Base-by-base conservation (phyloP, 2,329 filamentous ascomycete genomes). In the Fusarium coicis region DNA sequence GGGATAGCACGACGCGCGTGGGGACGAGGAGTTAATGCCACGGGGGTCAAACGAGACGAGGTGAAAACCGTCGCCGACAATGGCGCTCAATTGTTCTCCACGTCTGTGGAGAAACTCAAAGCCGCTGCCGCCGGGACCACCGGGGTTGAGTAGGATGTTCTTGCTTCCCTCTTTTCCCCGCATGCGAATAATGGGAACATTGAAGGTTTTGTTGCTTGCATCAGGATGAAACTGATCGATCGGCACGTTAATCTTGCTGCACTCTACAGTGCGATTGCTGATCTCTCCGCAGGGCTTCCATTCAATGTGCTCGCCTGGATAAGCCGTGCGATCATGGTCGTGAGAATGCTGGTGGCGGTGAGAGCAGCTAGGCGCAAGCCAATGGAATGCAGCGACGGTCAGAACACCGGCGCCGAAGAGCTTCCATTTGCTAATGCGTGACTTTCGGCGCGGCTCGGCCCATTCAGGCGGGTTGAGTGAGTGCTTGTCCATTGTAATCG, bases 11-110 rank as follows among this genome's bases (percentile, higher is more conserved):
- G 65, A 76, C 0, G 83, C 84, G 7, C 63, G 55, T 0, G 80
- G 80, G 1, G 58, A 60, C 3, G 80, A 81, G 3, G 66, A 60
- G 50, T 77, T 77, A n/a, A 87, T 78, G 7, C 85, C 85, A 10
- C 85, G 84, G 1, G 85, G 85, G 68, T 87, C 85, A 57, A 87
- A 87, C 0, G 81, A 81, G 4, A 87, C 63, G 1, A 87, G 72
- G 67, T 88, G 84, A 61, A 85, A 85, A 2, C 78, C 80, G 46
- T 86, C 84, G 15, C 85, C 85, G 0, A 81, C 68, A 7, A 81
- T 74, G 11, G 71, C 73, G 58, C 76, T 82, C 9, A 87, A 72
- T 19, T 78, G 72, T 14, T 79, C 78, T 18, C 84, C 85, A 10
- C 71, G 64, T 15, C 79, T 74, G 43, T 81, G 76, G 3, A 87